A percentile compares a stretch with the other conserved stretches of the same genome.
Conservation (phyloP, 768 basidiomycete genomes). For the Mycena kentingensis region DNA sequence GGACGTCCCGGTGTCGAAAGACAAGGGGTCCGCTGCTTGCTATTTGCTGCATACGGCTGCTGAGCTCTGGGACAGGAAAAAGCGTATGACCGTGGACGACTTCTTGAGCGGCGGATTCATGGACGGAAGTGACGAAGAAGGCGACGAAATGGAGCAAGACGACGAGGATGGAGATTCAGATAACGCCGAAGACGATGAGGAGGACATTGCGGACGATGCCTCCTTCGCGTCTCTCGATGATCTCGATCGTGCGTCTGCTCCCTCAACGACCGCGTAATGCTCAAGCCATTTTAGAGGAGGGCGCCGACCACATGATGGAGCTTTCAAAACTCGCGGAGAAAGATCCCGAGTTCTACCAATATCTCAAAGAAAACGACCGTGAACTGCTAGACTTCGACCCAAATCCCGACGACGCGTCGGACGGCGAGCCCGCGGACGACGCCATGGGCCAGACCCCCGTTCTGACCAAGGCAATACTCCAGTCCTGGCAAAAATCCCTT, state of each 20-base stretch:
- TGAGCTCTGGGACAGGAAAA: conserved; percentile 35
- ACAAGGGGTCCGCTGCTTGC: conserved; percentile 34
- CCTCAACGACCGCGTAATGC: background rate
- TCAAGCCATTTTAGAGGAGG: conserved; percentile 57
- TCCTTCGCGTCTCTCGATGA: conserved; percentile 39
- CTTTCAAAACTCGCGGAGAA: conserved; percentile 89
- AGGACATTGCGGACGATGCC: conserved; percentile 39
- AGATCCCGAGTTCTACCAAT: conserved; percentile 99
- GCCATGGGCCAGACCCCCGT: conserved; percentile 53
- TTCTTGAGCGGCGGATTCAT: conserved; percentile 74
- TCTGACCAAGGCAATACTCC: conserved; percentile 69
- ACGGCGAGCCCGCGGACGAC: conserved; percentile 49
- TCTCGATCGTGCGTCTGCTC: conserved; percentile 56
- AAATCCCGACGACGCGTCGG: conserved; percentile 46
- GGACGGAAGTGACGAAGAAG: conserved; percentile 58
- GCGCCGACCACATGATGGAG: conserved; percentile 72
- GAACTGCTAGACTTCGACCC: conserved; percentile 83
- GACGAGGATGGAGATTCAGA: conserved; percentile 40
- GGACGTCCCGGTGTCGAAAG: conserved; percentile 30
- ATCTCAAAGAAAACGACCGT: conserved; percentile 91
- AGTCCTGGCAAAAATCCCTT: conserved; percentile 86
- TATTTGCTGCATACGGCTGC: background rate
- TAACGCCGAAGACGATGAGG: conserved; percentile 49
- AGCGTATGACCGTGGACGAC: conserved; percentile 73
- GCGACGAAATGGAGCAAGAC: conserved; percentile 31